Evolutionary conservation across 257 asterid species (phyloP), one percentile per base, ranked within the genome.

Genomic region (Solanum stenotomum): DNA sequence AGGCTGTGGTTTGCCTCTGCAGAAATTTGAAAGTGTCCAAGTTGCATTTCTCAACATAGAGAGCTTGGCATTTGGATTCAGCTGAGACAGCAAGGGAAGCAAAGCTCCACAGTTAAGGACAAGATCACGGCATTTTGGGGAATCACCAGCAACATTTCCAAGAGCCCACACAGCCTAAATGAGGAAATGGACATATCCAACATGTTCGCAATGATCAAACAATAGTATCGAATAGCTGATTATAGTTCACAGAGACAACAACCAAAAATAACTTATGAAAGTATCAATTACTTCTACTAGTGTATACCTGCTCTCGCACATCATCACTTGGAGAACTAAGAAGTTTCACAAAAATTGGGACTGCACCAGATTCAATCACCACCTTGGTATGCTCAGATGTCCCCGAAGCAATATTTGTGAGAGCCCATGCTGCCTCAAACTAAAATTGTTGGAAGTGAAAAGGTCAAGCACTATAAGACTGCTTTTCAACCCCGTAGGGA

Each of bases 141-240:
- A 96, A 91, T 96, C 99, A 34, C 99, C 99, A 87, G 99, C 98
- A 18, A 96, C 97, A 90, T 96, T 96, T 86, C 98, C 99, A 89
- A 96, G 92, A 10, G 99, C 99, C 99, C 99, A 96, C 8, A 96
- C 99, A 88, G 99, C 99, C 99, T 96, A 87, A 29, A 89, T 52
- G 40, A 29, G 25, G 56, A 87, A 84, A n/a, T 25, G 10, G 61
- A 23, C 67, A 75, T 37, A 75, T 33, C 83, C 83, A 75, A 78
- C 15, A n/a, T 78, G 35, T 40, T 40, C 35, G 15, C 84, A 78
- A 78, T 78, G 59, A 25, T 78, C 84, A 78, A 85, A 14, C 37
- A 75, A 44, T 86, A 10, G n/a, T 63, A 31, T n/a, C 18, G 35
- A 70, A 63, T 22, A 75, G 56, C 46, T 38, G 33, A 31, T 9